Percentiles rank a stretch among this genome's conserved stretches.
Evolutionary conservation across 2,329 filamentous ascomycete genomes (phyloP).

Genomic region (Colletotrichum lini): DNA sequence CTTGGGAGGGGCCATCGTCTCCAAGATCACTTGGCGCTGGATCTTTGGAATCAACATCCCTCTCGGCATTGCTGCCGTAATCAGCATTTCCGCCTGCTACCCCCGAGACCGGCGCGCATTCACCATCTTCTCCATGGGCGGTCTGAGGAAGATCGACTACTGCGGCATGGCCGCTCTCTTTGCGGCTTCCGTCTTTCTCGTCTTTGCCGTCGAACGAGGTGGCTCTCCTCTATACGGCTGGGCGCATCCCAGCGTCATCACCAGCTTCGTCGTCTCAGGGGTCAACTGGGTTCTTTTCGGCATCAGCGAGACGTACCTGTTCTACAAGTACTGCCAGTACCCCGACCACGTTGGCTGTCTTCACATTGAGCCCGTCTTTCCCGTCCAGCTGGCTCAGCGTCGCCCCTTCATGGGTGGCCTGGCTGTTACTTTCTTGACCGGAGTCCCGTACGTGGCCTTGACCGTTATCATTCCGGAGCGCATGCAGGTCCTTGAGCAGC

Average conservation of each 20-base stretch:
- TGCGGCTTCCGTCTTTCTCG: conserved; percentile 65
- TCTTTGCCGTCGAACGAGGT: conserved; percentile 71
- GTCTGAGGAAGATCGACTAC: conserved; percentile 66
- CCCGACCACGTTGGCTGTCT: conserved; percentile 22
- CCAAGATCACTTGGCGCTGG: conserved; percentile 70
- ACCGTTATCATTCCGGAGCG: conserved; percentile 72
- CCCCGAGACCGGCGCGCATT: conserved; percentile 54
- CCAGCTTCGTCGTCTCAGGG: conserved; percentile 62
- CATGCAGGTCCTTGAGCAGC: conserved; percentile 71
- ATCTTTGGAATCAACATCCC: conserved; percentile 75
- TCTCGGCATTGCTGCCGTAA: conserved; percentile 62
- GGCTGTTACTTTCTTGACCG: conserved; percentile 68
- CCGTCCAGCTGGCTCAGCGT: conserved; percentile 61
- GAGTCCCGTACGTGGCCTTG: conserved; percentile 71
- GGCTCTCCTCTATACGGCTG: conserved; percentile 67
- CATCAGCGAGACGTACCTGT: conserved; percentile 61
- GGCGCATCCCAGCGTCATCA: conserved; percentile 66
- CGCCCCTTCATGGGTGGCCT: conserved; percentile 67
- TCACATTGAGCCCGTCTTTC: conserved; percentile 69
- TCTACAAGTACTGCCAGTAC: conserved; percentile 43
- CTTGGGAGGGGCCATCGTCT: conserved; percentile 69
- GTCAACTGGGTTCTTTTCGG: conserved; percentile 65
- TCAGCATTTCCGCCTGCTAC: conserved; percentile 63
- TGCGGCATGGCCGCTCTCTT: conserved; percentile 66
- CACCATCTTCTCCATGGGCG: conserved; percentile 56